phyloP scores from a whole-genome alignment of 2,329 filamentous ascomycete species.

The Penicillium sp. region DNA sequence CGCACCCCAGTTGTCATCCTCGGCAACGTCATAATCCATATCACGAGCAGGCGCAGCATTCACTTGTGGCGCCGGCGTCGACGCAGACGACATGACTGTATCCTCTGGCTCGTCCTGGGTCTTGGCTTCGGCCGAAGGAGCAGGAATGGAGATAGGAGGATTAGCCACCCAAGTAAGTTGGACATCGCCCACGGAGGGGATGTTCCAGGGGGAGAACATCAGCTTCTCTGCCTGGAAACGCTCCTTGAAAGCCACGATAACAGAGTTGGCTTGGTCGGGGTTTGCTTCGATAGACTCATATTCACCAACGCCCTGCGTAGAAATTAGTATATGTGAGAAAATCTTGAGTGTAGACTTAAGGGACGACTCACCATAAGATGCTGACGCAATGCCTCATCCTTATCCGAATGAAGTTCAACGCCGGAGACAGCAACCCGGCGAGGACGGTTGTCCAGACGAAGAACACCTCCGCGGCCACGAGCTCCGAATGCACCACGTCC shows the following conservation, averaged over 20 bases:
- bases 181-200: constrained; percentile 56
- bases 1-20: constrained; percentile 48
- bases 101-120: constrained; percentile 31
- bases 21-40: constrained; percentile 54
- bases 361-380: constrained; percentile 52
- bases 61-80: constrained; percentile 12
- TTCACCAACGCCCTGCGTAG: constrained; percentile 46
- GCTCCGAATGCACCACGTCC: constrained; percentile 43
- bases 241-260: constrained; percentile 50
- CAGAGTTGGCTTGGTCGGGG: constrained; percentile 40
- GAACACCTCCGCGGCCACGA: constrained; percentile 51
- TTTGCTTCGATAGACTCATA: constrained; percentile 48
- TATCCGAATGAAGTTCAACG: constrained; percentile 48
- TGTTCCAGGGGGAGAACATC: constrained; percentile 48
- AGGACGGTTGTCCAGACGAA: constrained; percentile 61
- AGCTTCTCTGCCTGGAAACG: constrained; percentile 58
- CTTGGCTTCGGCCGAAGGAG: constrained; percentile 24
- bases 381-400: constrained; percentile 59
- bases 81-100: constrained; percentile 32
- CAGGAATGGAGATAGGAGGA: constrained; percentile 25
- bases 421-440: constrained; percentile 55
- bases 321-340: constrained; percentile 1
- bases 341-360: neutral
- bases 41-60: constrained; percentile 28
- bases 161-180: constrained; percentile 58